These are phyloP conservation scores for Leccinum barrowsii DNA, from an alignment of 768 basidiomycete species.

Conservation along the genomic window DNA sequence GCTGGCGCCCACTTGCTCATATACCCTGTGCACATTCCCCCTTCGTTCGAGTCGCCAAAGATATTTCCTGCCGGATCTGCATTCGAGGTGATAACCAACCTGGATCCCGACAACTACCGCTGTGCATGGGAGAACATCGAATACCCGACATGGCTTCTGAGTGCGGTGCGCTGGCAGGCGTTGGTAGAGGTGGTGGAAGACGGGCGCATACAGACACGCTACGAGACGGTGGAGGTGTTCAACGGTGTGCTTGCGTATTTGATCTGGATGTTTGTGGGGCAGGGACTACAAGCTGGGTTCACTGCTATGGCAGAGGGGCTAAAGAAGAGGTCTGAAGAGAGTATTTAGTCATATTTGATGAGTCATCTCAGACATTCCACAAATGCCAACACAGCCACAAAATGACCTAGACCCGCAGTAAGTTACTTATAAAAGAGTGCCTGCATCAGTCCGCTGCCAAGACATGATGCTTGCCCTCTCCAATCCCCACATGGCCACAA, in stretches of 20 bases:
- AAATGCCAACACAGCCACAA: conserved; percentile 24
- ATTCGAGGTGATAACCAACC: conserved; percentile 42
- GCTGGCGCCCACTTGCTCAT: conserved; percentile 49
- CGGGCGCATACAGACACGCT: conserved; percentile 49
- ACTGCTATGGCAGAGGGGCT: conserved; percentile 54
- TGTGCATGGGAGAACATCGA: conserved; percentile 51
- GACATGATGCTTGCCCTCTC: conserved; percentile 18
- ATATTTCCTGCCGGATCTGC: conserved; percentile 36
- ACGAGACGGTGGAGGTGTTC: conserved; percentile 65
- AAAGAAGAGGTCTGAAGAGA: conserved; percentile 47
- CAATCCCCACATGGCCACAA: conserved; percentile 9
- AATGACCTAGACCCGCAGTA: conserved; percentile 22
- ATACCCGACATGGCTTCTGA: conserved; percentile 46
- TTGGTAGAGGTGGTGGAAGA: conserved; percentile 43
- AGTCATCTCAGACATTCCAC: conserved; percentile 16
- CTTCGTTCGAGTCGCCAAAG: conserved; percentile 43
- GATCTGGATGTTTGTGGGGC: conserved; percentile 42
- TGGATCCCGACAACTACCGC: conserved; percentile 54
- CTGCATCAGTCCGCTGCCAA: background rate
- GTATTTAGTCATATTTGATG: background rate
- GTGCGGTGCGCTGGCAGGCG: conserved; percentile 61
- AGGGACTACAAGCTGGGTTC: conserved; percentile 44
- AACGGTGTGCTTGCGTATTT: conserved; percentile 52
- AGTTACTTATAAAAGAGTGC: background rate
- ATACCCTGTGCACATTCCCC: conserved; percentile 55